phyloP scores from a whole-genome alignment of 305 asterid genomes.

The Fraxinus albicans region DNA sequence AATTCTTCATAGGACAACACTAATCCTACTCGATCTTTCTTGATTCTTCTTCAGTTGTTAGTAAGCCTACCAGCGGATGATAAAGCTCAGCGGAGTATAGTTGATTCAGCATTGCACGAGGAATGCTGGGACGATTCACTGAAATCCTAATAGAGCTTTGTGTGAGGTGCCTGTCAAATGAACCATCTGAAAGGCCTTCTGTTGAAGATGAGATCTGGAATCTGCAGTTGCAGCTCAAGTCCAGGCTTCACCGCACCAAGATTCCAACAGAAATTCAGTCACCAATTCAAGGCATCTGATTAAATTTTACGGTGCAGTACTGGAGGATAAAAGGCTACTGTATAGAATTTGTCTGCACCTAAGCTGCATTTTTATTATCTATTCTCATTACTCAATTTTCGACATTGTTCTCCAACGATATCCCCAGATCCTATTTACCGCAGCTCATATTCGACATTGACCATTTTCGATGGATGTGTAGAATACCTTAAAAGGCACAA shows the following conservation, averaged over 20 bases:
- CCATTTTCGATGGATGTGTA: background rate
- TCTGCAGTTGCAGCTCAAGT: constrained; percentile 89
- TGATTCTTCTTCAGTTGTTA: constrained; percentile 37
- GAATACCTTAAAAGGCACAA: background rate
- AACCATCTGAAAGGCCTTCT: constrained; percentile 58
- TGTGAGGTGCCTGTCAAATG: constrained; percentile 53
- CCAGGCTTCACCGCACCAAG: constrained; percentile 49
- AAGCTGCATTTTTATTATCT: background rate
- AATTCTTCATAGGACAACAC: background rate
- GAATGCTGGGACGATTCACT: constrained; percentile 71
- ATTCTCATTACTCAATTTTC: background rate
- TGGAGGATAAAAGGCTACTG: background rate
- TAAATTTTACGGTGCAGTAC: background rate
- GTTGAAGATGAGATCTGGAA: constrained; percentile 86
- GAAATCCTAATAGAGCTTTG: constrained; percentile 67
- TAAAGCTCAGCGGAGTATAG: constrained; percentile 48
- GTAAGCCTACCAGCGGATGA: constrained; percentile 57
- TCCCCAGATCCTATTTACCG: background rate
- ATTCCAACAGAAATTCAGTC: constrained; percentile 44
- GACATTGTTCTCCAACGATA: background rate
- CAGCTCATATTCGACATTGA: background rate
- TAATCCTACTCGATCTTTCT: background rate
- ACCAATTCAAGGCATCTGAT: constrained; percentile 37
- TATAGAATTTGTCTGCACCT: background rate
- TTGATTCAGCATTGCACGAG: constrained; percentile 61